Base-by-base conservation (phyloP, 305 asterid genomes). In the Ruellia speciosa region DNA sequence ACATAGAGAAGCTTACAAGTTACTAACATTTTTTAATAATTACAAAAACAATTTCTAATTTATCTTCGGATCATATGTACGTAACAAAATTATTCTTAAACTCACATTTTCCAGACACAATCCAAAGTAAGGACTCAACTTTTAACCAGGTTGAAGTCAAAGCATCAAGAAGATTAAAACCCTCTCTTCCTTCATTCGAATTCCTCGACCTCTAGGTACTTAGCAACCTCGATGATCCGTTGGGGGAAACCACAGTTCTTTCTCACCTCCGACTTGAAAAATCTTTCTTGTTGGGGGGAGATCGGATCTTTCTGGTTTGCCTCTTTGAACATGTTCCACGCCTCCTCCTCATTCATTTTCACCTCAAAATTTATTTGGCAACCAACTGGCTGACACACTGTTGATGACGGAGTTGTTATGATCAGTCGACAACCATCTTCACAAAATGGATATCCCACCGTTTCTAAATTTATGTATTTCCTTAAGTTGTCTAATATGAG, bases 241-340 rank as follows among this genome's bases (percentile, higher is more conserved):
- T 13, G 39, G 2, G 62, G 62, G 35, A 43, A 41, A 18, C 62
- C 62, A 14, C 51, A 24, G 0, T 18, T 16, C 17, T 16, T 35
- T 3, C 11, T 40, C 34, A 55, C 49, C 49, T 35, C 14, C 33
- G 11, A 37, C 60, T 17, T 55, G 33, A 47, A 31, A 39, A 37
- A 35, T 17, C 34, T 33, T 18, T 39, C 46, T 17, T 37, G 48
- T 11, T 20, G 49, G 9, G 35, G 16, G 15, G 16, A 14, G 0
- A 14, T 13, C 0, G n/a, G 12, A 15, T 39, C 34, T 55, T 16
- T 16, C 41, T 19, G 20, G 13, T 15, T 14, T 18, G 28, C 41
- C 60, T 55, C 49, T 55, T 55, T 13, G 49, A 55, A 55, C 33
- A 55, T 35, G 9, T 55, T 6, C 60, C 60, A 55, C 12, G 60